These are phyloP conservation scores for Barnettozyma populi DNA, from an alignment of 805 yeast genomes.

Conservation along the genomic window DNA sequence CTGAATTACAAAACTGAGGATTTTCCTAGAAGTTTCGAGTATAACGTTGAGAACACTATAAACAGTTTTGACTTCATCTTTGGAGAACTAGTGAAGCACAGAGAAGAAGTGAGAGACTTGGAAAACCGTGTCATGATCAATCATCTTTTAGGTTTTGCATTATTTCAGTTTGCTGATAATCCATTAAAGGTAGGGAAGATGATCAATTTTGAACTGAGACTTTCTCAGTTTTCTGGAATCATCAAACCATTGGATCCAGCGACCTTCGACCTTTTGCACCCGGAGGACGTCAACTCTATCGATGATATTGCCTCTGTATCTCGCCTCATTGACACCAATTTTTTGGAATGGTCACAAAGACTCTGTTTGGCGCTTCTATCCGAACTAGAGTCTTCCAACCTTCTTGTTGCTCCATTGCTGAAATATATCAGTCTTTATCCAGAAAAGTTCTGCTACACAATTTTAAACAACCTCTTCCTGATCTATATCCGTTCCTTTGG, in stretches of 20 bases:
- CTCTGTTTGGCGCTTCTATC: slow-evolving; percentile 10
- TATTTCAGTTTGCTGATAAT: slow-evolving; percentile 24
- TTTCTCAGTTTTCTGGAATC: slow-evolving; percentile 4
- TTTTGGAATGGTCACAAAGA: slow-evolving; percentile 13
- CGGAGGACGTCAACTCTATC: neutral
- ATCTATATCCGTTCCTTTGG: slow-evolving; percentile 18
- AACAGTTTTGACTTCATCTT: slow-evolving; percentile 27
- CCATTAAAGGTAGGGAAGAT: slow-evolving; percentile 8
- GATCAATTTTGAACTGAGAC: slow-evolving; percentile 14
- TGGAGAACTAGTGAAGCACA: slow-evolving; percentile 20
- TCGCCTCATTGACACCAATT: neutral
- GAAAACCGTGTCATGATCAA: slow-evolving; percentile 30
- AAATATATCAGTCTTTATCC: slow-evolving; percentile 13
- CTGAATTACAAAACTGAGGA: slow-evolving; percentile 5
- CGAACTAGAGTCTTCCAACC: neutral
- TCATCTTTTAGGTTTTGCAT: slow-evolving; percentile 35
- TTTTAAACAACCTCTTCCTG: slow-evolving; percentile 27
- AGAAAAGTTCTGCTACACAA: slow-evolving; percentile 19
- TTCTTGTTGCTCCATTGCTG: slow-evolving; percentile 6
- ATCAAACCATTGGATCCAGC: slow-evolving; percentile 15
- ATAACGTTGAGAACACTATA: slow-evolving; percentile 18
- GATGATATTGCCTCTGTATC: neutral
- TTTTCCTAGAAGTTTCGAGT: slow-evolving; percentile 6
- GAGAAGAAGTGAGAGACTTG: slow-evolving; percentile 12
- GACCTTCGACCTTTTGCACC: slow-evolving; percentile 12